phyloP scores from a whole-genome alignment of 192 early-diverging fungal species.

The Coemansia sp. region DNA sequence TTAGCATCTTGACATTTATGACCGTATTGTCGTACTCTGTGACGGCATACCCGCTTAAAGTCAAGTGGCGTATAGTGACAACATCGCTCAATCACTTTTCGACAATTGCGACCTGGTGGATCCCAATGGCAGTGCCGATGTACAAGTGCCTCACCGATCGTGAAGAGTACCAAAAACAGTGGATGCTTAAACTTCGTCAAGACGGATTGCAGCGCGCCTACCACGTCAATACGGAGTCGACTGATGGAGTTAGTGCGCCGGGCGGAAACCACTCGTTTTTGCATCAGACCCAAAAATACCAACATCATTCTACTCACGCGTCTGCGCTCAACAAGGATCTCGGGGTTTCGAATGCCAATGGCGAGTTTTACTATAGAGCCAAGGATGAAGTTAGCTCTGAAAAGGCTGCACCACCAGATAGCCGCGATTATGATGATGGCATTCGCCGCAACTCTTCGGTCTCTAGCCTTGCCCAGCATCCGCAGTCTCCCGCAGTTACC shows the following conservation, averaged over 20 bases:
- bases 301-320: neutral
- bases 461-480: neutral
- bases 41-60: constrained; percentile 26
- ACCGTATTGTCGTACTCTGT: constrained; percentile 40
- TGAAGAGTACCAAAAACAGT: constrained; percentile 22
- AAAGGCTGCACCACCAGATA: neutral
- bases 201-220: constrained; percentile 46
- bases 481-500: neutral
- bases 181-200: constrained; percentile 26
- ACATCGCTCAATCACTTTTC: constrained; percentile 44
- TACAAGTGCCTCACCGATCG: constrained; percentile 30
- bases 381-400: neutral
- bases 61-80: constrained; percentile 24
- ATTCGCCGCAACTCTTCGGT: neutral
- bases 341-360: neutral
- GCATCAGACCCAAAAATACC: neutral
- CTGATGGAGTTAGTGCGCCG: neutral
- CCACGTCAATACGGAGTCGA: constrained; percentile 1
- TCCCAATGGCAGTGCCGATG: constrained; percentile 42
- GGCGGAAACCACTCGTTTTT: neutral
- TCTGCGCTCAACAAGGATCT: neutral
- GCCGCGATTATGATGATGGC: neutral
- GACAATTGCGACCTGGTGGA: constrained; percentile 43
- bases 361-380: neutral
- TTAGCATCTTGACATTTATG: constrained; percentile 30